Conservation (phyloP, 352 stramenopile species). For the Thraustochytrium striatum region DNA sequence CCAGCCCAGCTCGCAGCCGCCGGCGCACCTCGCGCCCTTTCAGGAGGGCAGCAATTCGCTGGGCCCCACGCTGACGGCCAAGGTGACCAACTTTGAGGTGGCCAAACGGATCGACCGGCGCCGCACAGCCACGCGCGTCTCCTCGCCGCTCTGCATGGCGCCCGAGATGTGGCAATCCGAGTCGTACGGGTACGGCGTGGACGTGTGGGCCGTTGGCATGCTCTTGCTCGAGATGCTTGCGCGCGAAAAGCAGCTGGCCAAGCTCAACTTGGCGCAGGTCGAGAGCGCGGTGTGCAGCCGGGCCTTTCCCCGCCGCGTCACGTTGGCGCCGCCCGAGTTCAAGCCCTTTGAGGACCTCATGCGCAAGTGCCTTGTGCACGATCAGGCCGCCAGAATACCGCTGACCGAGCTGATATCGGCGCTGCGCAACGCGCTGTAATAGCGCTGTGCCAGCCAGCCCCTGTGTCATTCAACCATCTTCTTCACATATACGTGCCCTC, state of each 20-base stretch:
- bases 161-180: constrained; percentile 53
- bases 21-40: background rate
- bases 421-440: background rate
- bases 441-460: background rate
- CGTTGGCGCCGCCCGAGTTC: constrained; percentile 16
- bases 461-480: background rate
- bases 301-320: background rate
- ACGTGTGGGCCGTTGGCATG: constrained; percentile 55
- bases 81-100: constrained; percentile 54
- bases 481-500: background rate
- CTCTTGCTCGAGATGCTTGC: constrained; percentile 56
- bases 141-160: constrained; percentile 53
- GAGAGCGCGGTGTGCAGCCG: background rate
- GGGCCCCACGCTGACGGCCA: background rate
- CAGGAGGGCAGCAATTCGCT: background rate
- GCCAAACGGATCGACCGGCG: constrained; percentile 53
- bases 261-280: constrained; percentile 36
- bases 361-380: constrained; percentile 2
- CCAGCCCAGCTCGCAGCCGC: background rate
- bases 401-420: background rate
- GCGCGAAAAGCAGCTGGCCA: constrained; percentile 49
- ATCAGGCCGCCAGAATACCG: background rate
- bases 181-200: constrained; percentile 54
- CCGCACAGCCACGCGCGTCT: constrained; percentile 53
- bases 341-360: constrained; percentile 27